phyloP scores from a whole-genome alignment of 306 rosid genomes.

The Quillaja saponaria region DNA sequence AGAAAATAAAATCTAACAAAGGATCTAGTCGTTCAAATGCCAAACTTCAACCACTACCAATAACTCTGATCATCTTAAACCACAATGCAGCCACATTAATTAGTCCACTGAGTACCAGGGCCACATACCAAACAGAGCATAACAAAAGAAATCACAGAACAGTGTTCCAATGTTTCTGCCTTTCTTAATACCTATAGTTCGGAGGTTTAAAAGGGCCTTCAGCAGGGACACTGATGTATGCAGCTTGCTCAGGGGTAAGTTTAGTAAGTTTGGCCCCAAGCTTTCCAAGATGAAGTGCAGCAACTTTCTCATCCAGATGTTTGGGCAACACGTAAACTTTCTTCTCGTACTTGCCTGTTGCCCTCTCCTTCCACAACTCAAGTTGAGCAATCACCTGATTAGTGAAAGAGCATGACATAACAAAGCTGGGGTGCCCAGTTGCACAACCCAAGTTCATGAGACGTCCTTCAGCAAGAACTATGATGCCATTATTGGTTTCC shows the following conservation, averaged over 20 bases:
- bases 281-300: conserved; percentile 87
- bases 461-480: conserved; percentile 89
- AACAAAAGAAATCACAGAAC: no score
- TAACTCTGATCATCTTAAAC: no score
- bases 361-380: conserved; percentile 91
- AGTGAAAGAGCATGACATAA: conserved; percentile 98
- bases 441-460: conserved; percentile 99
- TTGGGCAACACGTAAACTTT: conserved; percentile 90
- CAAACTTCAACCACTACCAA: no score
- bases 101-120: no score
- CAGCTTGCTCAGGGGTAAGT: conserved; percentile 81
- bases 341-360: conserved; percentile 76
- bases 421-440: conserved; percentile 98
- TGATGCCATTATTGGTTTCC: conserved; percentile 62
- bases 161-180: no score
- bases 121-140: no score
- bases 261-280: conserved; percentile 94
- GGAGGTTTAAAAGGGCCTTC: conserved; percentile 97
- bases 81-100: no score
- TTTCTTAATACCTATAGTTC: conserved; percentile 84
- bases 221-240: conserved; percentile 79
- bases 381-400: conserved; percentile 97
- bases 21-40: no score
- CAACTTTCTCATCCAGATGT: conserved; percentile 97
- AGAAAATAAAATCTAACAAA: no score